Conservation (phyloP, 768 basidiomycete genomes). For the Polyporus arcularius region DNA sequence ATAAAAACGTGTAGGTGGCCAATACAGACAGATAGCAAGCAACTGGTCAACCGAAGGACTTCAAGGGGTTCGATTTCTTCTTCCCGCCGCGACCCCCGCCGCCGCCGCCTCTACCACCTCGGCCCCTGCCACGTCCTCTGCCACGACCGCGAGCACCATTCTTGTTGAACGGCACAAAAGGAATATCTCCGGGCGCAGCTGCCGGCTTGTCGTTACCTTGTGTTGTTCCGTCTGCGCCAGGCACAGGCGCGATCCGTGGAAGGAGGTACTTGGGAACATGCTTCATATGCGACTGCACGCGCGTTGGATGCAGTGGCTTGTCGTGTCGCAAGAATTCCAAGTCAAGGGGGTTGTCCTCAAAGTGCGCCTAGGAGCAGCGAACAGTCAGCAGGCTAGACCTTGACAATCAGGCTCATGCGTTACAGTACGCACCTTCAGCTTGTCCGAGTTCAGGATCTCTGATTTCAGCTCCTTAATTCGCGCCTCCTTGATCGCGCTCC, state of each 20-base stretch:
- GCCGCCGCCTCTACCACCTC: slow-evolving; percentile 34
- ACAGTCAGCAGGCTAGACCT: background rate
- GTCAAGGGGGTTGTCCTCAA: slow-evolving; percentile 95
- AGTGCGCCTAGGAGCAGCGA: slow-evolving; percentile 71
- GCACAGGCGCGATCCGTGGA: slow-evolving; percentile 72
- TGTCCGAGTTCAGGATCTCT: slow-evolving; percentile 94
- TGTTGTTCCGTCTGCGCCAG: slow-evolving; percentile 27
- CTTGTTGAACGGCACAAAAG: slow-evolving; percentile 79
- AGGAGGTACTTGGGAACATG: slow-evolving; percentile 92
- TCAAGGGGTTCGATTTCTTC: slow-evolving; percentile 82
- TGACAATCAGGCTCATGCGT: background rate
- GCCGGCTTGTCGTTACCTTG: slow-evolving; percentile 30
- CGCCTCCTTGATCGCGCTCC: slow-evolving; percentile 85
- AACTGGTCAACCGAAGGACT: slow-evolving; percentile 53
- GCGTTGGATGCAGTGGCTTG: slow-evolving; percentile 87
- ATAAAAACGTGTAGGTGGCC: too few relatives aligned
- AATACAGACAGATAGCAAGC: too few relatives aligned
- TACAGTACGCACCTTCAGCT: slow-evolving; percentile 76
- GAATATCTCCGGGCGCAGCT: slow-evolving; percentile 31
- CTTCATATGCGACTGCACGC: slow-evolving; percentile 93
- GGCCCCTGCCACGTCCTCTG: slow-evolving; percentile 51
- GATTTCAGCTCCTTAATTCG: slow-evolving; percentile 90
- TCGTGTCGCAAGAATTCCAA: slow-evolving; percentile 93
- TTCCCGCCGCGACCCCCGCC: slow-evolving; percentile 45
- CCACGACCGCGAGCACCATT: slow-evolving; percentile 46